Evolutionary conservation across 2,329 filamentous ascomycete species (phyloP), one percentile per base, ranked within the genome.

Genomic region (Sporothrix variecibatus): DNA sequence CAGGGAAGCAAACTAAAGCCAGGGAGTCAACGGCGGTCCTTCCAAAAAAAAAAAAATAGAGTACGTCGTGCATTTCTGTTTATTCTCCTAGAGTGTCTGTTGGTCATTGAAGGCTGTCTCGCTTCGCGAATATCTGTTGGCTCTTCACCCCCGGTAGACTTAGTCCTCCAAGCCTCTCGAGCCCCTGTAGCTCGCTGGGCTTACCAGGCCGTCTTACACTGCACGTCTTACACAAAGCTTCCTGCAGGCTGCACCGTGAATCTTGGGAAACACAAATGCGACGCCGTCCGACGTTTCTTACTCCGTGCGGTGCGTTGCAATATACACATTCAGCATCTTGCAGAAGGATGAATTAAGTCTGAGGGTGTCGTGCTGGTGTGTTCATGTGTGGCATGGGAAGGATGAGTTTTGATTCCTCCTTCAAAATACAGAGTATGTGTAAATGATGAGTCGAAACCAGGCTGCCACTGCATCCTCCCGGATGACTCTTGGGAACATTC

Each of bases 381-480:
- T 12, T 26, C 7, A 28, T 34, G 23, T 60, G 28, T 34, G 56
- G 56, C 28, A 60, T 20, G 15, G 3, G 28, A 60, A 60, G 56
- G 56, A 60, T 34, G 51, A 26, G 9, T 56, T 56, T 15, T 56
- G 0, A 28, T 20, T 56, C 28, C n/a, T 56, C 23, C 51, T 1
- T 20, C 12, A 49, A 43, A 43, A 34, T 34, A 34, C 34, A 20
- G 46, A 51, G 17, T 56, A 26, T 56, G 28, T 34, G 56, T 34
- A 34, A 28, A 8, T 34, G 62, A 65, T 65, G 38, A 43, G 38
- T 65, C 62, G 38, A 65, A 28, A 65, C 23, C 62, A 65, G 62
- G 62, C 62, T 65, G 62, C 28, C 62, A 65, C 12, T 65, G 62
- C 62, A 65, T 65, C 62, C 38, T 65, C 38, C 62, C 62, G 62